Evolutionary conservation across 2,329 filamentous ascomycete genomes (phyloP).

Genomic region (Aspergillus melleus): DNA sequence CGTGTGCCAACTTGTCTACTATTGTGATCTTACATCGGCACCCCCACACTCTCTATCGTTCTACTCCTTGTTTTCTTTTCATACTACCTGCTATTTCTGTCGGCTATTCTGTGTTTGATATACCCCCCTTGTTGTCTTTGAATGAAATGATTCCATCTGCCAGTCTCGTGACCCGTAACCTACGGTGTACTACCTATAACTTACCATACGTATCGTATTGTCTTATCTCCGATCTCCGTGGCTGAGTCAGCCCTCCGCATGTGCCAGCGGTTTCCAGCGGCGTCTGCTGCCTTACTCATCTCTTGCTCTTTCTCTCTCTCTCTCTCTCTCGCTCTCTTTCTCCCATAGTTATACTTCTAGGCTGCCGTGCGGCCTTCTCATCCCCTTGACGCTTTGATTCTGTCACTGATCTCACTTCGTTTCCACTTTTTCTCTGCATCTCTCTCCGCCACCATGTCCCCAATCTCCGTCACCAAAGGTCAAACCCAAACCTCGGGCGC

Average conservation of each 20-base stretch:
- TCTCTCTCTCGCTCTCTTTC: background rate
- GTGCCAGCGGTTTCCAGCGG: constrained; percentile 21
- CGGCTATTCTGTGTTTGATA: constrained; percentile 7
- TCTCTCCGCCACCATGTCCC: constrained; percentile 21
- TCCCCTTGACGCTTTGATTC: background rate
- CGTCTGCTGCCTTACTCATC: constrained; percentile 5
- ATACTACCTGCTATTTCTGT: background rate
- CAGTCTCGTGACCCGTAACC: background rate
- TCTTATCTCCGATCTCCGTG: constrained; percentile 16
- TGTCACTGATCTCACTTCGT: too few relatives aligned
- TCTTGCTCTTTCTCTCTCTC: background rate
- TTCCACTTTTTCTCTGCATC: background rate
- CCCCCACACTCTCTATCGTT: background rate
- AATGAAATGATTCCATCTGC: background rate
- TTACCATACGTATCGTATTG: background rate
- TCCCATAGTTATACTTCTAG: background rate
- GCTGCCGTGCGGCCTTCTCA: background rate
- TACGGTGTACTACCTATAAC: too few relatives aligned
- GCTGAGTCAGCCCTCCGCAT: constrained; percentile 24
- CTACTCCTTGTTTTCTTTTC: background rate
- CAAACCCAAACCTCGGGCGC: constrained; percentile 10
- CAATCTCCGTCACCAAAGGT: constrained; percentile 26
- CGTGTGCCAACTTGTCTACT: background rate
- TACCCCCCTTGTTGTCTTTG: constrained; percentile 8
- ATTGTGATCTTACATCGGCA: background rate